phyloP scores from a whole-genome alignment of 73 alveolate genomes.

The Tetrahymena elliotti region DNA sequence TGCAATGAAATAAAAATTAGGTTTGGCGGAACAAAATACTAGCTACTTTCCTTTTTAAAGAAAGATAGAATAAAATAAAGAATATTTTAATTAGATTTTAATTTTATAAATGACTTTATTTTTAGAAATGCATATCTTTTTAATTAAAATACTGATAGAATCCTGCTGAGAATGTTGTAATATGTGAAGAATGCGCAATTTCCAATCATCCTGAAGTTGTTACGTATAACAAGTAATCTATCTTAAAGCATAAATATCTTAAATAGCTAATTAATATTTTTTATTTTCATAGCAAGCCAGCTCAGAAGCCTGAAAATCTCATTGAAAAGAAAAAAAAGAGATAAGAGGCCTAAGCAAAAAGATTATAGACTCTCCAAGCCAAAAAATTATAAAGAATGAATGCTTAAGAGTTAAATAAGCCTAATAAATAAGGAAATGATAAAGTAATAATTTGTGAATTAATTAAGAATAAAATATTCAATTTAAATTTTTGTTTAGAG shows the following conservation, averaged over 20 bases:
- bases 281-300: not conserved
- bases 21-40: not conserved
- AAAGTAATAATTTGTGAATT: not conserved
- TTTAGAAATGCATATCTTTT: not conserved
- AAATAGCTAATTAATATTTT: not conserved
- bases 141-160: not conserved
- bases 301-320: not conserved
- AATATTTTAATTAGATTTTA: not conserved
- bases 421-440: not conserved
- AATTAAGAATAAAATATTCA: not conserved
- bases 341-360: not conserved
- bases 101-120: not conserved
- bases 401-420: not conserved
- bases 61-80: not conserved
- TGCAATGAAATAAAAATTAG: not conserved
- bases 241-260: not conserved
- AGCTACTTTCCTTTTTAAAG: no score
- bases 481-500: not conserved
- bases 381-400: not conserved
- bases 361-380: not conserved
- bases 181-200: not conserved
- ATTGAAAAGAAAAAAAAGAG: not conserved
- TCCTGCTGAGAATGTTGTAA: not conserved
- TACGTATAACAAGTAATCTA: not conserved
- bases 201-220: not conserved